Percentiles rank a stretch among this genome's conserved stretches.
Conservation (phyloP, 495 filamentous ascomycete genomes). For the Aspergillus funiculosus region DNA sequence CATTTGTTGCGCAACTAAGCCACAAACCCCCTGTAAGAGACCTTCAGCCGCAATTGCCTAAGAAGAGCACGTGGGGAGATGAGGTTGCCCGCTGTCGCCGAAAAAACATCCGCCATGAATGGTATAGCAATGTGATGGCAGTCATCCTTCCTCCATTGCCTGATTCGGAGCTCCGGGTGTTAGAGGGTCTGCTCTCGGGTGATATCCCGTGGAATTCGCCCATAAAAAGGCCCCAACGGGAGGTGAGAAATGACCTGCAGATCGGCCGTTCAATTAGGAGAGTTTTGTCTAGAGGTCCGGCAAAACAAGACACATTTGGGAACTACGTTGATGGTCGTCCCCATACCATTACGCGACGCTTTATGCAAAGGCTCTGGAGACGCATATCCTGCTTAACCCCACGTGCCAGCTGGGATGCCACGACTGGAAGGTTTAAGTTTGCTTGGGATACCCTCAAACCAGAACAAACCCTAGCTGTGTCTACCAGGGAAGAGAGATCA, state of each 20-base stretch:
- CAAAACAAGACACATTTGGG: constrained; percentile 32
- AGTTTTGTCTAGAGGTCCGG: constrained; percentile 29
- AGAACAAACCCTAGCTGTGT: background rate
- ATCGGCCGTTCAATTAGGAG: constrained; percentile 6
- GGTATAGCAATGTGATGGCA: constrained; percentile 52
- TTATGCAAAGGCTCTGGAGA: constrained; percentile 43
- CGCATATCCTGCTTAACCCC: constrained; percentile 39
- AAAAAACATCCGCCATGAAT: constrained; percentile 53
- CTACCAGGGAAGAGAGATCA: background rate
- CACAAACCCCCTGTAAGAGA: constrained; percentile 31
- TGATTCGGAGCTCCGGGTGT: constrained; percentile 53
- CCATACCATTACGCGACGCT: constrained; percentile 37
- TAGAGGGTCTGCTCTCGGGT: constrained; percentile 56
- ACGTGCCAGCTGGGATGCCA: constrained; percentile 22
- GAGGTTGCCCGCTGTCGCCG: constrained; percentile 48
- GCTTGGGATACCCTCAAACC: constrained; percentile 24
- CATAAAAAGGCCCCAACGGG: constrained; percentile 28
- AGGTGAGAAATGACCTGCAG: background rate
- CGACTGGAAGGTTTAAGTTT: constrained; percentile 19
- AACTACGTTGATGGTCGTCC: constrained; percentile 30
- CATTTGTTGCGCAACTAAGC: constrained; percentile 17
- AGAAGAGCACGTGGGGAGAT: constrained; percentile 57
- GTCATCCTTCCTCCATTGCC: constrained; percentile 69
- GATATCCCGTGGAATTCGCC: constrained; percentile 36
- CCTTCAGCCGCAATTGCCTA: constrained; percentile 49